Evolutionary conservation across 176 grass and related monocot species (phyloP), one percentile per base, ranked within the genome.

Genomic region (Canna indica): DNA sequence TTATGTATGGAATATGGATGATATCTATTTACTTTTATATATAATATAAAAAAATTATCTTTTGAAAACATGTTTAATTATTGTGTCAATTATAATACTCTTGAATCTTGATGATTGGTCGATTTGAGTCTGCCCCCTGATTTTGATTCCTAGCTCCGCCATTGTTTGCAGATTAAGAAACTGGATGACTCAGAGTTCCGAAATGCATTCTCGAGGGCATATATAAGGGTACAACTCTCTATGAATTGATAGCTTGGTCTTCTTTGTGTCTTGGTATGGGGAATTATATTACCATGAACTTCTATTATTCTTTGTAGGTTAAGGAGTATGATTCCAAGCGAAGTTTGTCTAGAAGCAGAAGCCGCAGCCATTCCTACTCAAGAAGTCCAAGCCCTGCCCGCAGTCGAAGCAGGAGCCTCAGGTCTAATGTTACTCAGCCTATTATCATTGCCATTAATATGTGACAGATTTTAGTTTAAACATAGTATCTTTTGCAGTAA

Each of bases 151-250:
- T 70, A 15, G 0, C 7, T 70, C 18, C n/a, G 36, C 18, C 7
- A 25, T 4, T 3, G 4, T 22, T 38, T 86, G 70, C 72, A 97
- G 93, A 87, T 97, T 47, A 99, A 77, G 84, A 99, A 99, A 64
- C 82, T 99, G 48, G 86, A 99, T 80, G 89, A 93, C 67, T 87
- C 86, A 81, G 94, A 99, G 81, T 99, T 99, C 39, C 86, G 75
- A 64, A 99, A 99, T 77, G 86, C 94, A 66, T 99, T 99, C 83
- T 89, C 89, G 57, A 80, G 81, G 59, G 77, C 81, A 74, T 83
- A 90, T 72, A 93, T 99, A 81, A 99, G 89, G 86, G 89, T 99
- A 86, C 75, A 2, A 34, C 57, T 17, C 38, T n/a, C 67, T 77
- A 20, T 0, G 20, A 56, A 8, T 58, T 71, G 25, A 17, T 59